Evolutionary conservation across 139 green algal genomes (phyloP).

Genomic region (Picochlorum sp.): DNA sequence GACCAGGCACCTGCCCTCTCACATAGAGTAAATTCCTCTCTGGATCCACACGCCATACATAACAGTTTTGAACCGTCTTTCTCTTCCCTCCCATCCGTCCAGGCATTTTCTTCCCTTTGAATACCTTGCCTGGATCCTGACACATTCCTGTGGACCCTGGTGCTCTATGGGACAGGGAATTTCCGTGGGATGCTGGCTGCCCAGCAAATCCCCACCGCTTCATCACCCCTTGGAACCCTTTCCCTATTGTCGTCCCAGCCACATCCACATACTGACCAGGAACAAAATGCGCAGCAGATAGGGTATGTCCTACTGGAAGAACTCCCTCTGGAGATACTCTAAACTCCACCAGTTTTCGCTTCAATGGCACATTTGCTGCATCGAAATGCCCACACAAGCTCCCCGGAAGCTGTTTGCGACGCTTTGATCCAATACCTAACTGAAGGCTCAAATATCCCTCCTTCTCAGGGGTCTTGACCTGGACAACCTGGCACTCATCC

Average conservation of each 20-base stretch:
- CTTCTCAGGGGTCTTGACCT: slow-evolving; percentile 55
- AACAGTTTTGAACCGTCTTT: slow-evolving; percentile 64
- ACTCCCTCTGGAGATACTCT: slow-evolving; percentile 69
- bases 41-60: slow-evolving; percentile 75
- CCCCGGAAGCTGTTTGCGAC: slow-evolving; percentile 55
- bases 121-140: slow-evolving; percentile 80
- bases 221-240: slow-evolving; percentile 95
- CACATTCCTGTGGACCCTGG: slow-evolving; percentile 50
- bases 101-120: slow-evolving; percentile 97
- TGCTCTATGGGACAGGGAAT: slow-evolving; percentile 66
- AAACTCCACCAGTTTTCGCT: slow-evolving; percentile 80
- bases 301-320: slow-evolving; percentile 69
- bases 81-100: slow-evolving; percentile 81
- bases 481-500: slow-evolving; percentile 89
- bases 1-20: slow-evolving; percentile 82
- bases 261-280: slow-evolving; percentile 92
- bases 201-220: slow-evolving; percentile 88
- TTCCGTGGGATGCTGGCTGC: slow-evolving; percentile 81
- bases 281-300: slow-evolving; percentile 79
- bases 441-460: slow-evolving; percentile 78
- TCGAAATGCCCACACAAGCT: slow-evolving; percentile 22
- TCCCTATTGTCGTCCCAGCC: slow-evolving; percentile 79
- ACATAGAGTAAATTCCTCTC: slow-evolving; percentile 89
- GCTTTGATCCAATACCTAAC: slow-evolving; percentile 64
- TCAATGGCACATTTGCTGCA: slow-evolving; percentile 45